Evolutionary conservation across 768 basidiomycete genomes (phyloP).

Genomic region (Agaricus subrufescens): DNA sequence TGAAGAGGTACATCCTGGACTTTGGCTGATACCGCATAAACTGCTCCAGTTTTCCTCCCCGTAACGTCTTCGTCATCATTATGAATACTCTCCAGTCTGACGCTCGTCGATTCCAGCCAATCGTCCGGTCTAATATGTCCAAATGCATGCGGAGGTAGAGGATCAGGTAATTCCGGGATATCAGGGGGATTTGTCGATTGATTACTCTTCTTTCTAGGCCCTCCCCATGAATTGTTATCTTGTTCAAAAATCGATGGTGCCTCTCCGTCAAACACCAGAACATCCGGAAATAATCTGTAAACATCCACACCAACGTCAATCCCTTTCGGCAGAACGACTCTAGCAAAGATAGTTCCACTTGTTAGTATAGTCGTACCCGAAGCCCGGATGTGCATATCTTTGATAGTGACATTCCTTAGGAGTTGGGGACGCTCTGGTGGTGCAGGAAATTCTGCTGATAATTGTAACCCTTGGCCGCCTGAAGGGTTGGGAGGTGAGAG

Average conservation of each 20-base stretch:
- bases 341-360: constrained; percentile 64
- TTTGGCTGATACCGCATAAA: constrained; percentile 56
- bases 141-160: constrained; percentile 70
- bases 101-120: constrained; percentile 52
- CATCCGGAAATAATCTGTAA: constrained; percentile 65
- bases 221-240: neutral
- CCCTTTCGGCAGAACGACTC: constrained; percentile 63
- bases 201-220: neutral
- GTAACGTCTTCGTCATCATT: constrained; percentile 15
- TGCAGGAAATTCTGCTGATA: constrained; percentile 57
- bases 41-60: constrained; percentile 43
- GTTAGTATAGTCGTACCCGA: constrained; percentile 47
- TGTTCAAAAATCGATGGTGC: constrained; percentile 25
- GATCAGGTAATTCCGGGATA: constrained; percentile 51
- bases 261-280: constrained; percentile 73
- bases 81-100: constrained; percentile 30
- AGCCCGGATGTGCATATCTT: constrained; percentile 68
- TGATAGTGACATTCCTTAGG: constrained; percentile 68
- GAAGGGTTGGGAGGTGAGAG: constrained; percentile 18
- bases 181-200: constrained; percentile 28
- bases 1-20: constrained; percentile 72
- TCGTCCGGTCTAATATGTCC: constrained; percentile 67
- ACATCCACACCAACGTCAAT: constrained; percentile 65
- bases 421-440: constrained; percentile 61
- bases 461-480: constrained; percentile 36